A percentile compares a stretch with the other conserved stretches of the same genome.
These are phyloP conservation scores for Acrodontium crateriforme DNA, from an alignment of 2,329 filamentous ascomycete species.

Conservation along the genomic window DNA sequence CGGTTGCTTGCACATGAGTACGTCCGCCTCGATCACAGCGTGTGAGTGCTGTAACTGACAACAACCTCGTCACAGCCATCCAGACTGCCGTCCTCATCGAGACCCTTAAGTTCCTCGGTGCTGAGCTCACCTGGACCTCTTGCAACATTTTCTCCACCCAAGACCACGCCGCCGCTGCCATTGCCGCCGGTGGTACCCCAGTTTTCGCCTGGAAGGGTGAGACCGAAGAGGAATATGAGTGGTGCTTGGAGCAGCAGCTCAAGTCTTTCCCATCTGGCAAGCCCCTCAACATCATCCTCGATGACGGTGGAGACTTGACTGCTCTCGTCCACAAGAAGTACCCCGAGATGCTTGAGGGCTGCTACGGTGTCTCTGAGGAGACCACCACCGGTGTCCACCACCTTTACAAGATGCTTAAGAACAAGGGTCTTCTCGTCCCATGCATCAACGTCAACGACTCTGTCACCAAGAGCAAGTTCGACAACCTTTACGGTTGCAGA, in stretches of 20 bases:
- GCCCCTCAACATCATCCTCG: constrained; percentile 96
- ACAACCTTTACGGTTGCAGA: constrained; percentile 99
- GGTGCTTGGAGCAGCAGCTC: constrained; percentile 99
- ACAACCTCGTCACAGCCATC: constrained; percentile 47
- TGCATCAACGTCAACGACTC: constrained; percentile 99
- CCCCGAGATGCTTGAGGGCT: constrained; percentile 94
- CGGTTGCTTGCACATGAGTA: constrained; percentile 96
- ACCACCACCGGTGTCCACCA: constrained; percentile 99
- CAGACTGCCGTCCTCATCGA: constrained; percentile 99
- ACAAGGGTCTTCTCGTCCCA: constrained; percentile 65
- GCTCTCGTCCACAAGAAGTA: constrained; percentile 95
- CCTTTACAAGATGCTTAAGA: constrained; percentile 88
- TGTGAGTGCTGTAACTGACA: neutral
- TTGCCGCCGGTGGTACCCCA: constrained; percentile 82
- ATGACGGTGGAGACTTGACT: constrained; percentile 95
- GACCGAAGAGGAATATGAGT: constrained; percentile 99
- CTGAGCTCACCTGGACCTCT: constrained; percentile 96
- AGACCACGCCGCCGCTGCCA: constrained; percentile 94
- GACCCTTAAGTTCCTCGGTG: constrained; percentile 85
- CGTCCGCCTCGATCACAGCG: constrained; percentile 15
- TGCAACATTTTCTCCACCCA: constrained; percentile 99
- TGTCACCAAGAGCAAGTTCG: constrained; percentile 99
- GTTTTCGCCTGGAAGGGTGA: constrained; percentile 80
- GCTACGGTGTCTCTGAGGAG: constrained; percentile 98
- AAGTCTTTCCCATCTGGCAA: constrained; percentile 90